Evolutionary conservation across 352 stramenopile genomes (phyloP), one percentile per base, ranked within the genome.

Genomic region (Globisporangium cederbergense): DNA sequence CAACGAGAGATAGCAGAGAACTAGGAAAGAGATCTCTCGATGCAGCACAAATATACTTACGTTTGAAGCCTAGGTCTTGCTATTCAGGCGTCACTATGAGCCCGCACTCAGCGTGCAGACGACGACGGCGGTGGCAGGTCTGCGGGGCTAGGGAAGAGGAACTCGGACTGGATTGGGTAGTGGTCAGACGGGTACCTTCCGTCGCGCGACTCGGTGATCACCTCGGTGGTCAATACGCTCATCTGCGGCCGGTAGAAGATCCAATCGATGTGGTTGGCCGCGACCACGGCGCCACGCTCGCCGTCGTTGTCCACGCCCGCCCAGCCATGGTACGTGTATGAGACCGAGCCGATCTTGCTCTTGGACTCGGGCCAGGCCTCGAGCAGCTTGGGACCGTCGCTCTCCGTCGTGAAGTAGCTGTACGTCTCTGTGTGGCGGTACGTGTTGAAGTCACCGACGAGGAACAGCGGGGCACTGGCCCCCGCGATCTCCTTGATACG

Each of bases 191-290:
- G 87, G 65, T 94, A 94, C 38, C 80, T 82, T 42, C 87, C 85
- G 25, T 94, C 81, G 58, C 83, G 83, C 51, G 83, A 68, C 65
- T 96, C 87, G 1, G 85, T 94, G 61, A 96, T 91, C 30, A 96
- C 85, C 64, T 94, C 79, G 7, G 83, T 91, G 32, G 76, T 71
- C 3, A 94, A 60, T 50, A 96, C 87, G 20, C 68, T 79, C 82
- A 94, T 91, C 43, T 81, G 59, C 45, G 87, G 87, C 8, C 85
- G 85, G 63, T 85, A 94, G 61, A 95, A 91, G 68, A 96, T 93
- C 87, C 87, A 96, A 65, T 96, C 87, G 64, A 96, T 96, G 71
- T 96, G 87, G 72, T 93, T 92, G 32, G 83, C 80, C 14, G 81
- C 87, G 5, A 75, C 73, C 46, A 88, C 74, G 6, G 83, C 78